Conservation (phyloP, 306 rosid genomes). For the Citrullus amarus region DNA sequence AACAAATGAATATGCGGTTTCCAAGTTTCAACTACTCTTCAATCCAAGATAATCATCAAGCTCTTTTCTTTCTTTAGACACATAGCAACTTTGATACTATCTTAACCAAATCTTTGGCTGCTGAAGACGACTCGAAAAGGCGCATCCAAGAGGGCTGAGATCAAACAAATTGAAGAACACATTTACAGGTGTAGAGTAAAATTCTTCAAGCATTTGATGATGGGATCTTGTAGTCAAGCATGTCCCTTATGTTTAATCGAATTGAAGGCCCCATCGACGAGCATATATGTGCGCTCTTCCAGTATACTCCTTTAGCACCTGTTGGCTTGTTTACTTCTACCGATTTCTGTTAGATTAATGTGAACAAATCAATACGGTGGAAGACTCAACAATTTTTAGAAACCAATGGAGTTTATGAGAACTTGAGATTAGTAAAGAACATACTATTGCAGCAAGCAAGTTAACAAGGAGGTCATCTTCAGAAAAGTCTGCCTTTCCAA, state of each 20-base stretch:
- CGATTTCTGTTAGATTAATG: conserved; percentile 54
- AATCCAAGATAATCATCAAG: neutral
- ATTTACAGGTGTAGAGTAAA: conserved; percentile 32
- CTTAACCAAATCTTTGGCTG: neutral
- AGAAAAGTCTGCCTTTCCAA: conserved; percentile 75
- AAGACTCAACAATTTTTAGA: neutral
- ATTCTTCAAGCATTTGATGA: conserved; percentile 35
- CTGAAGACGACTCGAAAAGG: neutral
- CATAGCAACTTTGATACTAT: neutral
- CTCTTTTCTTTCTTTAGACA: neutral
- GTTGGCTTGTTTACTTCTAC: conserved; percentile 82
- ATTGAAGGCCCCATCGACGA: conserved; percentile 97
- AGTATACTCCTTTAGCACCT: conserved; percentile 94
- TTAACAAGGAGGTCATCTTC: conserved; percentile 81
- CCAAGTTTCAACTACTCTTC: neutral
- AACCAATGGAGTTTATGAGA: neutral
- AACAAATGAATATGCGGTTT: neutral
- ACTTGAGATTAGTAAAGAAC: conserved; percentile 18
- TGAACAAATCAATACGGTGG: neutral
- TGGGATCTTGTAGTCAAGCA: conserved; percentile 67
- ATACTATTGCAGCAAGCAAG: conserved; percentile 72
- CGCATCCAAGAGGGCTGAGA: neutral
- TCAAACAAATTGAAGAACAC: conserved; percentile 21
- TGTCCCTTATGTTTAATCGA: conserved; percentile 68
- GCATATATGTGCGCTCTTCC: conserved; percentile 95